phyloP scores from a whole-genome alignment of 305 asterid genomes.

The Solanum hybrid region DNA sequence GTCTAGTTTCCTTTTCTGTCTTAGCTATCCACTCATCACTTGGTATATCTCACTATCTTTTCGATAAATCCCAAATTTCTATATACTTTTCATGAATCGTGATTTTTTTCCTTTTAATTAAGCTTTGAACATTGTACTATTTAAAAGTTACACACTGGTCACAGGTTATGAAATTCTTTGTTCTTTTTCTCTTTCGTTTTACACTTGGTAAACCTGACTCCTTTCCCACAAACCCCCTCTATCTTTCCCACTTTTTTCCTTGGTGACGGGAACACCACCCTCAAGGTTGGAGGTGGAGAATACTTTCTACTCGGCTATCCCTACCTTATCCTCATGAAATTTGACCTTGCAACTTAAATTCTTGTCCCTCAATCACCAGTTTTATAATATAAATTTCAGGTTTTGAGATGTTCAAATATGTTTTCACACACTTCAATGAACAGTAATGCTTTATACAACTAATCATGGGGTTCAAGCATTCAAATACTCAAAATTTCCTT shows the following conservation, averaged over 20 bases:
- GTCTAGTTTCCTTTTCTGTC: background rate
- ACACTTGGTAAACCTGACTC: background rate
- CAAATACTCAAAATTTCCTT: background rate
- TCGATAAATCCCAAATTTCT: background rate
- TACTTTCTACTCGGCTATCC: background rate
- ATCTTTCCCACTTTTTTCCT: background rate
- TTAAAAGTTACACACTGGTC: background rate
- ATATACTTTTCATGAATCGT: background rate
- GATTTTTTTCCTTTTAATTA: background rate
- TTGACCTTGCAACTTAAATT: background rate
- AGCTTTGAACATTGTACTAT: background rate
- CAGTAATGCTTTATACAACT: background rate
- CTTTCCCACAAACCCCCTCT: background rate
- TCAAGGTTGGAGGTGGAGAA: background rate
- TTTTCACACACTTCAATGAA: background rate
- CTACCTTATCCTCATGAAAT: background rate
- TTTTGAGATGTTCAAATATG: background rate
- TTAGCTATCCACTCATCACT: background rate
- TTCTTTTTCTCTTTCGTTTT: background rate
- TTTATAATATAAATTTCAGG: background rate
- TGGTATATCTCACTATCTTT: background rate
- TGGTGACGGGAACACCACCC: background rate
- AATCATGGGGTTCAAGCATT: background rate
- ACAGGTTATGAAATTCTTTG: background rate
- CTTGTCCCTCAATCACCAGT: background rate